These are phyloP conservation scores for Lodderomyces metapsilosis DNA, from an alignment of 1,139 yeast species.

Conservation along the genomic window DNA sequence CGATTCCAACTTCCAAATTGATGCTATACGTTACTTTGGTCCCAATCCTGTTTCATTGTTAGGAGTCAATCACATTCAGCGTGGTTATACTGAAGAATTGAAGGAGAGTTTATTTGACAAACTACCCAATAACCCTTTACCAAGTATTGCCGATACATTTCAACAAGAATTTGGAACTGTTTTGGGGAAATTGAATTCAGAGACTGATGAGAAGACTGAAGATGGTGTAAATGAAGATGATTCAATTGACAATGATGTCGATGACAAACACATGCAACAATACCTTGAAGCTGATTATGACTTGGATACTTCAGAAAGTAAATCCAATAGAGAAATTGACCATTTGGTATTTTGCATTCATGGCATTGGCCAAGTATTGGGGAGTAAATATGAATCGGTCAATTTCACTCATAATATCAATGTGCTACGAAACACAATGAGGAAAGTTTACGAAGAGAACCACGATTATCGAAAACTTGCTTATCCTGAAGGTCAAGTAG, in stretches of 20 bases:
- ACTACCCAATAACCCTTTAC: slow-evolving; percentile 28
- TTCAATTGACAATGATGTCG: slow-evolving; percentile 15
- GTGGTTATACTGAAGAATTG: slow-evolving; percentile 38
- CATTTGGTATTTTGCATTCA: slow-evolving; percentile 85
- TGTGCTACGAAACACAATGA: slow-evolving; percentile 63
- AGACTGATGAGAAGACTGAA: background rate
- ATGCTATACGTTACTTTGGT: slow-evolving; percentile 39
- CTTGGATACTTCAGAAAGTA: slow-evolving; percentile 28
- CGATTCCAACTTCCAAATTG: slow-evolving; percentile 35
- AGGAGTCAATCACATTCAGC: slow-evolving; percentile 35
- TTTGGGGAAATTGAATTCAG: slow-evolving; percentile 12
- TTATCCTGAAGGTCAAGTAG: slow-evolving; percentile 23
- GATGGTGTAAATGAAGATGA: slow-evolving; percentile 12
- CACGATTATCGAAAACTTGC: slow-evolving; percentile 40
- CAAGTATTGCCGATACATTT: slow-evolving; percentile 30
- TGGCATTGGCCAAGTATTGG: slow-evolving; percentile 91
- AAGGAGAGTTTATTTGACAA: slow-evolving; percentile 28
- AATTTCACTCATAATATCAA: slow-evolving; percentile 87
- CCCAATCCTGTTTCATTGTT: slow-evolving; percentile 30
- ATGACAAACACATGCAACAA: slow-evolving; percentile 33
- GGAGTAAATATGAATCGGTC: slow-evolving; percentile 73
- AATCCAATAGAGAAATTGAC: slow-evolving; percentile 57
- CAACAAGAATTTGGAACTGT: slow-evolving; percentile 28
- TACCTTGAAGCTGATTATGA: slow-evolving; percentile 56
- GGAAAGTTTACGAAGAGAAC: slow-evolving; percentile 51